A percentile compares a stretch with the other conserved stretches of the same genome.
These are phyloP conservation scores for Copromyces sp. DNA, from an alignment of 495 filamentous ascomycete genomes.

Conservation along the genomic window DNA sequence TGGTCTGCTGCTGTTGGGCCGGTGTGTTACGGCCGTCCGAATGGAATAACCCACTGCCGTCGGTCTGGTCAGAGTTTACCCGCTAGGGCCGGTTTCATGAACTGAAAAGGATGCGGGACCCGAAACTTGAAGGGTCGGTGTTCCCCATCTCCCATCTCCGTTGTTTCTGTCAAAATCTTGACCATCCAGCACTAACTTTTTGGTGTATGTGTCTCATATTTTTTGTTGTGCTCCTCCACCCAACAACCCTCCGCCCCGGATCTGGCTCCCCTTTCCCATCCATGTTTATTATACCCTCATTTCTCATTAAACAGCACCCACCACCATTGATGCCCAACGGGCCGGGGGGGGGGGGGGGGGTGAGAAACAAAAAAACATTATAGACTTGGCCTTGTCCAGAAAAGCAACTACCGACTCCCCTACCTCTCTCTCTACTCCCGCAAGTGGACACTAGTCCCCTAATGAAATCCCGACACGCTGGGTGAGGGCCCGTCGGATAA, in stretches of 20 bases:
- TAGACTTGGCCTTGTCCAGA: not conserved
- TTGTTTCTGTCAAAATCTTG: not conserved
- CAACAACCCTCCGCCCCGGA: not conserved
- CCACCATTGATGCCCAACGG: not conserved
- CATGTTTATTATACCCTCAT: not conserved
- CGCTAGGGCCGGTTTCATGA: not conserved
- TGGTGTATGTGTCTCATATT: not conserved
- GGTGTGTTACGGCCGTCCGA: not conserved
- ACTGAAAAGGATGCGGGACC: not conserved
- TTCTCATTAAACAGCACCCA: not conserved
- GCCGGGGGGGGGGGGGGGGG: not conserved
- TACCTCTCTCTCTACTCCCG: not conserved
- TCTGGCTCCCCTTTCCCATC: not conserved
- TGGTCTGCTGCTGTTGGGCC: not conserved
- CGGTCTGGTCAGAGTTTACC: not conserved
- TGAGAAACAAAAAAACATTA: not conserved
- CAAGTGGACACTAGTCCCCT: not conserved
- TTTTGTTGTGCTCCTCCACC: not conserved
- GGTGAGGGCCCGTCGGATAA: not conserved
- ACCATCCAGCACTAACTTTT: not conserved
- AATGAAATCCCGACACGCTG: not conserved
- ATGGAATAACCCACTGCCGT: too few relatives aligned
- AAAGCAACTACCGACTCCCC: not conserved
- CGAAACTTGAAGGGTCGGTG: not conserved
- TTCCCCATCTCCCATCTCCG: not conserved